phyloP scores from a whole-genome alignment of 1,139 yeast species.

The Scheffersomyces parashehatae region DNA sequence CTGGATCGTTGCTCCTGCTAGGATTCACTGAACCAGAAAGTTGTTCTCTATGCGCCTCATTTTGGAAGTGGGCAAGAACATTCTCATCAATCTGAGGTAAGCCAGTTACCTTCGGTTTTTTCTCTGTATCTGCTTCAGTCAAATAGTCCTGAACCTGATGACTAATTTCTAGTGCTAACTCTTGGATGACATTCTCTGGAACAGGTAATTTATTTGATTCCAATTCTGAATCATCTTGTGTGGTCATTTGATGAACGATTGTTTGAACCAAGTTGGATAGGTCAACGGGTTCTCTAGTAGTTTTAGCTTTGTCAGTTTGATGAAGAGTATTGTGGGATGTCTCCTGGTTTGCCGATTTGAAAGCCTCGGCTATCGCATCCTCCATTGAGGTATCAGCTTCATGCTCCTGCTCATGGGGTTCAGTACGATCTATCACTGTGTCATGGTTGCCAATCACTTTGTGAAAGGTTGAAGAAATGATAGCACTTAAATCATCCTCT shows the following conservation, averaged over 20 bases:
- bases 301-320: constrained; percentile 4
- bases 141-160: constrained; percentile 34
- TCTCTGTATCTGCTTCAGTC: constrained; percentile 7
- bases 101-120: constrained; percentile 12
- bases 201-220: constrained; percentile 6
- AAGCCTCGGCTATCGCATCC: constrained; percentile 36
- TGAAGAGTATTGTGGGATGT: background rate
- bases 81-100: constrained; percentile 42
- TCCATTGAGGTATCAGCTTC: constrained; percentile 21
- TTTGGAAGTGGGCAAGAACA: constrained; percentile 39
- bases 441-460: constrained; percentile 10
- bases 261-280: constrained; percentile 23
- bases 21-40: background rate
- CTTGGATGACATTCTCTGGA: constrained; percentile 29
- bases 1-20: too few species aligned
- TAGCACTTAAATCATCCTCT: constrained; percentile 16
- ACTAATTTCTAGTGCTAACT: constrained; percentile 35
- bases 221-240: constrained; percentile 7
- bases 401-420: constrained; percentile 1
- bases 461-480: constrained; percentile 18
- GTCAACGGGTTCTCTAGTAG: constrained; percentile 11
- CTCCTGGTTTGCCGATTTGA: constrained; percentile 23
- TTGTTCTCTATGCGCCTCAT: constrained; percentile 31
- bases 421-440: background rate
- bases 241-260: constrained; percentile 20